Evolutionary conservation across 2,329 filamentous ascomycete genomes (phyloP).

Genomic region (Metarhizium rileyi): DNA sequence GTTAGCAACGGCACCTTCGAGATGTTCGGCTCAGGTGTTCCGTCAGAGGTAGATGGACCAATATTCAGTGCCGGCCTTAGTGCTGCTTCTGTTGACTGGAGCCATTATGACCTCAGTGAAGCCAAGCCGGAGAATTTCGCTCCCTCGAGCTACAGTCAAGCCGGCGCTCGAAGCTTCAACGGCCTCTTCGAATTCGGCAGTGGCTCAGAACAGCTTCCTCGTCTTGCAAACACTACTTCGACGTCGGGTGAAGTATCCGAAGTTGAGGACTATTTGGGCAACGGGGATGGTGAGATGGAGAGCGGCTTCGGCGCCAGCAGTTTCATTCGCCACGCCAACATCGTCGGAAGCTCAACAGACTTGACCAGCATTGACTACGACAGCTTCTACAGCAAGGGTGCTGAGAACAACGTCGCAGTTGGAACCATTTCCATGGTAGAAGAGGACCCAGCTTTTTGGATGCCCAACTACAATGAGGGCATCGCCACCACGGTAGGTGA

Average conservation of each 20-base stretch:
- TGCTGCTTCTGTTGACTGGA: slow-evolving; percentile 39
- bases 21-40: slow-evolving; percentile 36
- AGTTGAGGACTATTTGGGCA: slow-evolving; percentile 48
- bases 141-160: slow-evolving; percentile 45
- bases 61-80: slow-evolving; percentile 54
- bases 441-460: slow-evolving; percentile 40
- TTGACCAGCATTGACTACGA: slow-evolving; percentile 44
- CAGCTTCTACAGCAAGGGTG: slow-evolving; percentile 42
- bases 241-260: slow-evolving; percentile 60
- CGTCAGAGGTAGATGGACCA: slow-evolving; percentile 44
- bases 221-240: slow-evolving; percentile 46
- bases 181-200: slow-evolving; percentile 40
- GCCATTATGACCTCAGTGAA: slow-evolving; percentile 36
- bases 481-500: slow-evolving; percentile 26
- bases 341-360: slow-evolving; percentile 32
- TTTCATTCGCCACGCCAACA: slow-evolving; percentile 35
- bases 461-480: slow-evolving; percentile 34
- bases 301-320: slow-evolving; percentile 36
- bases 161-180: slow-evolving; percentile 39
- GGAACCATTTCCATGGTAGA: slow-evolving; percentile 41
- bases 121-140: slow-evolving; percentile 39
- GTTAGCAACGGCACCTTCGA: slow-evolving; percentile 39
- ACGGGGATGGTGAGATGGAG: slow-evolving; percentile 38
- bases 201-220: slow-evolving; percentile 44
- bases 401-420: slow-evolving; percentile 27